Conservation (phyloP, 768 basidiomycete species). For the Leccinum incarnatum region DNA sequence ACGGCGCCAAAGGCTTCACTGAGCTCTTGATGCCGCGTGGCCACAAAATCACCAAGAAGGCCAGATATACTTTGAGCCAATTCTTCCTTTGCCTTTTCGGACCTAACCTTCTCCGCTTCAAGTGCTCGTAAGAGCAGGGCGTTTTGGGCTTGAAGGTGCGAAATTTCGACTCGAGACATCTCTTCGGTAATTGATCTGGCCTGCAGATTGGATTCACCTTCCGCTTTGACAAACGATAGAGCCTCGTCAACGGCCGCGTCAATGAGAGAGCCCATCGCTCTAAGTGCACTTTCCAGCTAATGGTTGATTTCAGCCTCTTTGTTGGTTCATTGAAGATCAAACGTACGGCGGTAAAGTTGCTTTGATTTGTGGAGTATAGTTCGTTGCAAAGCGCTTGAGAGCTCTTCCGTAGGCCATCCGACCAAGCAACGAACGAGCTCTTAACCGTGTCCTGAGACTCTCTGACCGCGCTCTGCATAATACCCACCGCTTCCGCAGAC, state of each 20-base stretch:
- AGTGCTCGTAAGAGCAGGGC: slow-evolving; percentile 56
- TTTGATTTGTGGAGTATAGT: slow-evolving; percentile 41
- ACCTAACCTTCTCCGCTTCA: slow-evolving; percentile 61
- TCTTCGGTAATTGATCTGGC: slow-evolving; percentile 47
- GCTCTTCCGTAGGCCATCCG: slow-evolving; percentile 45
- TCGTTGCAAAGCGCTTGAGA: slow-evolving; percentile 49
- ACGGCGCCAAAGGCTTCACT: slow-evolving; percentile 54
- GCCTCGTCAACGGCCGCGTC: slow-evolving; percentile 60
- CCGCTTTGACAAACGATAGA: slow-evolving; percentile 51
- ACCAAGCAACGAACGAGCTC: slow-evolving; percentile 54
- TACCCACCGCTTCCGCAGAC: slow-evolving; percentile 50
- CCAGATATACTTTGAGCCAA: slow-evolving; percentile 72
- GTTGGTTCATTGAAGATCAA: background rate
- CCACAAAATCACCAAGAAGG: slow-evolving; percentile 67
- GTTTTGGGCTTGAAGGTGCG: slow-evolving; percentile 70
- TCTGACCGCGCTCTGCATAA: slow-evolving; percentile 47
- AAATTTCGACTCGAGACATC: slow-evolving; percentile 51
- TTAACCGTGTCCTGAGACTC: slow-evolving; percentile 55
- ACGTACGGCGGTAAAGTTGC: slow-evolving; percentile 46
- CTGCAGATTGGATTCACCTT: slow-evolving; percentile 50
- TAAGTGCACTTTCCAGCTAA: slow-evolving; percentile 57
- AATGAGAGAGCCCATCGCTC: slow-evolving; percentile 54
- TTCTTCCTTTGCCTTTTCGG: slow-evolving; percentile 67
- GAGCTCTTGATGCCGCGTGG: slow-evolving; percentile 64
- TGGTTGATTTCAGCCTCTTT: slow-evolving; percentile 4